Conservation (phyloP, 2,329 filamentous ascomycete genomes). For the Rasamsonia emersonii region DNA sequence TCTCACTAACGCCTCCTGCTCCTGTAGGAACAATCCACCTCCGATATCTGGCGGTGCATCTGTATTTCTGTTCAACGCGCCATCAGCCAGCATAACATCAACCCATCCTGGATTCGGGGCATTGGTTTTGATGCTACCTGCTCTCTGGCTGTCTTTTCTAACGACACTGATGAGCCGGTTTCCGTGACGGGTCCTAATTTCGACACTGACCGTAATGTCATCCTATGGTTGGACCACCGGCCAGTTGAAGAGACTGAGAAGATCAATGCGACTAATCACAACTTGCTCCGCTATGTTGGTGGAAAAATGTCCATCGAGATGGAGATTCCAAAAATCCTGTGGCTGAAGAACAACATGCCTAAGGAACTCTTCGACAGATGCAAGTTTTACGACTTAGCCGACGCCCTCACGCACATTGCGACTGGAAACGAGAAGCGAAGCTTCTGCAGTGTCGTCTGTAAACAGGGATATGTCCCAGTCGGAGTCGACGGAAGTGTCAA, state of each 20-base stretch:
- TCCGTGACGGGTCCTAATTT: conserved; percentile 86
- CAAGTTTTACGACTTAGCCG: conserved; percentile 93
- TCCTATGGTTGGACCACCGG: conserved; percentile 94
- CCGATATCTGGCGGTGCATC: conserved; percentile 93
- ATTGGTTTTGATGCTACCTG: conserved; percentile 99
- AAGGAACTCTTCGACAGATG: conserved; percentile 79
- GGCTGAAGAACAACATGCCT: conserved; percentile 98
- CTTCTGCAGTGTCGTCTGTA: conserved; percentile 94
- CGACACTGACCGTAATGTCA: conserved; percentile 84
- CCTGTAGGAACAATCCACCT: conserved; percentile 86
- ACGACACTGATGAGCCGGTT: conserved; percentile 83
- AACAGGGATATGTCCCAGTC: conserved; percentile 94
- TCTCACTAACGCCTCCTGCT: too few relatives aligned
- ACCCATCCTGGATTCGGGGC: conserved; percentile 67
- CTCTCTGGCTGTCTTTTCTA: conserved; percentile 81
- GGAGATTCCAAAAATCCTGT: conserved; percentile 97
- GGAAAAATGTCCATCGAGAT: conserved; percentile 99
- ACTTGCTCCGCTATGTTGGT: conserved; percentile 89
- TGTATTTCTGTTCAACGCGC: conserved; percentile 79
- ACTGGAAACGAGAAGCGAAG: conserved; percentile 86
- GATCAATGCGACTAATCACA: conserved; percentile 89
- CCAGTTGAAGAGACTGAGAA: conserved; percentile 82
- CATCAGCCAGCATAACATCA: conserved; percentile 70
- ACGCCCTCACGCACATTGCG: conserved; percentile 88
- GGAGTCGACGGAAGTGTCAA: conserved; percentile 95